Evolutionary conservation across 805 yeast genomes (phyloP).

Genomic region (Yarrowia sp.): DNA sequence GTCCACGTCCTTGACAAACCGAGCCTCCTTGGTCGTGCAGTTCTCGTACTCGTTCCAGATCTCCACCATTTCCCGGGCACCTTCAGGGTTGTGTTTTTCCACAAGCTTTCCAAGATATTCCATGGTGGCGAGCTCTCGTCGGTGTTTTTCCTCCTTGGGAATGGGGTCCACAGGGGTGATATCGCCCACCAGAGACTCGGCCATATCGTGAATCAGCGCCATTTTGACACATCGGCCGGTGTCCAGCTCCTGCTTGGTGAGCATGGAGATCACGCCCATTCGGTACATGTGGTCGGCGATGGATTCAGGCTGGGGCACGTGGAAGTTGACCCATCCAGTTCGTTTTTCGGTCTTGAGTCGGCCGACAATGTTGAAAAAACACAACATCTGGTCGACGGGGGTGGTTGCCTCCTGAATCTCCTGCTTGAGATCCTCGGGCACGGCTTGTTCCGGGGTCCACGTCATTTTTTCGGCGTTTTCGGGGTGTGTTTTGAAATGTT

Average conservation of each 20-base stretch:
- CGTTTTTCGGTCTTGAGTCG: constrained; percentile 79
- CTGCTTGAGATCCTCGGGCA: constrained; percentile 17
- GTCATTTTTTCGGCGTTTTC: constrained; percentile 8
- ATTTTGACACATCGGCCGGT: constrained; percentile 74
- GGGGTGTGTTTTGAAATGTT: not conserved
- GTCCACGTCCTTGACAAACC: constrained; percentile 91
- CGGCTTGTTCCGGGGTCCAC: constrained; percentile 30
- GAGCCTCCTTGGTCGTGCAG: constrained; percentile 79
- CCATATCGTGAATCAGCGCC: constrained; percentile 91
- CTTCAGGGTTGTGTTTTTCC: constrained; percentile 66
- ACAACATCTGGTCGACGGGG: constrained; percentile 21
- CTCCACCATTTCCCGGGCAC: constrained; percentile 68
- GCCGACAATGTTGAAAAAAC: constrained; percentile 69
- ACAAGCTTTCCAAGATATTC: constrained; percentile 67
- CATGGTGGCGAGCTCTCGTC: constrained; percentile 78
- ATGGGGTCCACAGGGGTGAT: constrained; percentile 83
- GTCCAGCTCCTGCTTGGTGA: constrained; percentile 54
- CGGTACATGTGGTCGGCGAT: constrained; percentile 97
- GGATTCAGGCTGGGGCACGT: constrained; percentile 61
- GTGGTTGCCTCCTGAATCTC: constrained; percentile 24
- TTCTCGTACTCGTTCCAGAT: constrained; percentile 92
- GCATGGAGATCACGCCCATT: constrained; percentile 82
- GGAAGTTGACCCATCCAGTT: constrained; percentile 92
- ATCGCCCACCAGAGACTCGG: constrained; percentile 94
- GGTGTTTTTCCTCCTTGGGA: constrained; percentile 79